phyloP scores from a whole-genome alignment of 495 filamentous ascomycete species.

The Aspergillus avenaceus region DNA sequence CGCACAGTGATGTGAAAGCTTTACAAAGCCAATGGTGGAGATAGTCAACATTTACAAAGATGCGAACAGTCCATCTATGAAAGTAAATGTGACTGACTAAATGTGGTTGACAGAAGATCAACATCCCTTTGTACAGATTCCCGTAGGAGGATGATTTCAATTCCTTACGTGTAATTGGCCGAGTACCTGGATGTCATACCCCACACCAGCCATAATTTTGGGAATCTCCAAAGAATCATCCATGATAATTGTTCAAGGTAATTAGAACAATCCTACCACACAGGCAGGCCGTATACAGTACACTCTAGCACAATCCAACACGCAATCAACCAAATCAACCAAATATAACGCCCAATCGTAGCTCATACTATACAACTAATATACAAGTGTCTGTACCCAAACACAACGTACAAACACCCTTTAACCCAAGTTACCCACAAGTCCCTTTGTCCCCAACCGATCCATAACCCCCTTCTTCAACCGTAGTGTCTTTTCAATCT shows the following conservation, averaged over 20 bases:
- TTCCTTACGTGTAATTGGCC: background rate
- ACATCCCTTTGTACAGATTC: too few species aligned
- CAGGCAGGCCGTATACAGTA: too few species aligned
- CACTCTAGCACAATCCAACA: background rate
- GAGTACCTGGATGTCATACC: background rate
- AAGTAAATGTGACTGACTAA: too few species aligned
- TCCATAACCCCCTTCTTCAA: conserved; percentile 55
- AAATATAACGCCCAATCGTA: background rate
- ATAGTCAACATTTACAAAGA: too few species aligned
- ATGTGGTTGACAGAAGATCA: too few species aligned
- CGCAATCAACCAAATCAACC: background rate
- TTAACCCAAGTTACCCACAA: conserved; percentile 30
- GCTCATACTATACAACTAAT: background rate
- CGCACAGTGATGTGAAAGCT: too few species aligned
- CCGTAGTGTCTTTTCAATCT: conserved; percentile 58
- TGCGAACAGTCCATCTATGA: too few species aligned
- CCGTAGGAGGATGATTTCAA: background rate
- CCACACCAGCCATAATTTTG: background rate
- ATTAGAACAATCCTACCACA: too few species aligned
- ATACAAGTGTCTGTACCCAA: background rate
- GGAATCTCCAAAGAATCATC: background rate
- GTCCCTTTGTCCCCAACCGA: conserved; percentile 47
- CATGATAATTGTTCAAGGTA: too few species aligned
- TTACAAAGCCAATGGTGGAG: too few species aligned
- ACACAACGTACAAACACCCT: too few species aligned